Evolutionary conservation across 2,329 filamentous ascomycete genomes (phyloP).

Genomic region (Talaromyces rugulosus): DNA sequence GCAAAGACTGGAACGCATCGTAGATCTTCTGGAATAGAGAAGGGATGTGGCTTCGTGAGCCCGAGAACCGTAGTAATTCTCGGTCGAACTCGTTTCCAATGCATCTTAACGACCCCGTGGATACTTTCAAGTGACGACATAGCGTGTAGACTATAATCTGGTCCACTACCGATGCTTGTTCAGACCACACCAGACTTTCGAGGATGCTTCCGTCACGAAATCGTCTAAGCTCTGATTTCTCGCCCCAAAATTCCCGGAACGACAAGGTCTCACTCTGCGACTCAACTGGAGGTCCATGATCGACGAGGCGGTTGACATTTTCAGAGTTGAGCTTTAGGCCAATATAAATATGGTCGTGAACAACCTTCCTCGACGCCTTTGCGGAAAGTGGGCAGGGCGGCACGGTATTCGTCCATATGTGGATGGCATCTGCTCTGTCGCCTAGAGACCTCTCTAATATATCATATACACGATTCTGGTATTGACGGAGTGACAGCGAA

Average conservation of each 20-base stretch:
- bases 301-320: conserved; percentile 71
- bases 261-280: conserved; percentile 74
- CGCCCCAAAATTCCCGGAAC: conserved; percentile 92
- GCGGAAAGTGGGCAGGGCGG: conserved; percentile 48
- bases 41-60: conserved; percentile 39
- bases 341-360: conserved; percentile 49
- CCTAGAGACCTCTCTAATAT: conserved; percentile 68
- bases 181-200: conserved; percentile 84
- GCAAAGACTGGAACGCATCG: conserved; percentile 67
- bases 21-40: conserved; percentile 63
- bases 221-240: conserved; percentile 84
- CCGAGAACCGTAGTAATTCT: conserved; percentile 26
- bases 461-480: conserved; percentile 50
- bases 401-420: conserved; percentile 46
- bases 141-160: conserved; percentile 75
- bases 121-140: conserved; percentile 61
- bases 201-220: conserved; percentile 94
- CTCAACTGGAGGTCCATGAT: conserved; percentile 83
- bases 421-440: conserved; percentile 67
- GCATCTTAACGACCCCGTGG: conserved; percentile 51
- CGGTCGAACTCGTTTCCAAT: conserved; percentile 50
- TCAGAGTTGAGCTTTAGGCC: conserved; percentile 69
- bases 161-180: conserved; percentile 65
- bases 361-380: conserved; percentile 26
- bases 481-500: conserved; percentile 25